Evolutionary conservation across 2,329 filamentous ascomycete species (phyloP), one percentile per base, ranked within the genome.

Genomic region (Paecilomyces formosus): DNA sequence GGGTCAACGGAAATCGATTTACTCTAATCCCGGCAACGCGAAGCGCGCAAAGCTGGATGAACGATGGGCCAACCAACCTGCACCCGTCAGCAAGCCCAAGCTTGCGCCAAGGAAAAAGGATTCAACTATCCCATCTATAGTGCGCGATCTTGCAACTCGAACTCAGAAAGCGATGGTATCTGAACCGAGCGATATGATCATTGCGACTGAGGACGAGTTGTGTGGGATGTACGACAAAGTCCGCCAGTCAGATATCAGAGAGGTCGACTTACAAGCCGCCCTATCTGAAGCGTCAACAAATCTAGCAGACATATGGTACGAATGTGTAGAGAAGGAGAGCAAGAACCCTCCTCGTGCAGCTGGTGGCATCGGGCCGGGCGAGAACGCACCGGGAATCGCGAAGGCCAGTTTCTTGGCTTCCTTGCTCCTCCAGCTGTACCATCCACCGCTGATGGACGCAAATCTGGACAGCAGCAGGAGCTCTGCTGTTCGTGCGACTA

Each of bases 381-480:
- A 83, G 9, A 75, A 83, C 35, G 81, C 85, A 1, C 81, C 85
- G 3, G 76, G 86, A 5, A 86, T 91, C 60, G 81, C 86, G 57
- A 92, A 93, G 69, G 92, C 92, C 3, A 83, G 85, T 58, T 96
- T 87, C 66, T 71, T 97, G n/a, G 88, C 88, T 15, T 85, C 85
- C 30, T 79, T 97, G 24, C 81, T 95, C 39, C 81, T 97, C 39
- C 86, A 86, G 61, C 83, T 97, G 58, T 88, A 92, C 65, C 90
- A 96, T 73, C 84, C 86, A 55, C 80, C 82, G 53, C 66, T 74
- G n/a, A 68, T 72, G 35, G 58, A 61, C 53, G 55, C 62, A 8
- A 65, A 65, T 9, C 60, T 64, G 11, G 60, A 63, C 3, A 63
- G 59, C n/a, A 63, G 62, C 21, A 62, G 61, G 13, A 67, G 64